Evolutionary conservation across 306 rosid species (phyloP).

Genomic region (Hippophae rhamnoides): DNA sequence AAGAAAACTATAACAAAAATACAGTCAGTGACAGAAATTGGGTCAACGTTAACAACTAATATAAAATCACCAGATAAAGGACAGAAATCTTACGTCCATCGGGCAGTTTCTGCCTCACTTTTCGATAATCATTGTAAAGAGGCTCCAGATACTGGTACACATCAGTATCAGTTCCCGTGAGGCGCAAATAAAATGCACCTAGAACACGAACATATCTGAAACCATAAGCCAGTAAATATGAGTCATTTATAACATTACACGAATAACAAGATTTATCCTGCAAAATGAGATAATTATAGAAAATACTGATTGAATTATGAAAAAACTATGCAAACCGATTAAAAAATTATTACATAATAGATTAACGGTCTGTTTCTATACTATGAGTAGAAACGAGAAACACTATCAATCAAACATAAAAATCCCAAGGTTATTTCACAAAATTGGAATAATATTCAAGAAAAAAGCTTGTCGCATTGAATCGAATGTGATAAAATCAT

Average conservation of each 20-base stretch:
- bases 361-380: too few relatives aligned
- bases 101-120: conserved; percentile 50
- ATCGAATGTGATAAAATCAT: too few relatives aligned
- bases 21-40: not conserved
- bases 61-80: not conserved
- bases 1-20: not conserved
- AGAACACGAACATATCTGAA: conserved; percentile 80
- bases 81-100: conserved; percentile 64
- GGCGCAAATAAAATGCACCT: conserved; percentile 87
- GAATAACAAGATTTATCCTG: not conserved
- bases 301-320: too few relatives aligned
- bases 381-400: too few relatives aligned
- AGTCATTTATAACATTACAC: not conserved
- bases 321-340: too few relatives aligned
- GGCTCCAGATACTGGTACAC: conserved; percentile 88
- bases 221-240: conserved; percentile 10
- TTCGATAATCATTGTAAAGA: conserved; percentile 76
- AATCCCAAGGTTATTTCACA: too few relatives aligned
- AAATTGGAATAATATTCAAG: too few relatives aligned
- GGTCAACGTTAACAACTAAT: not conserved
- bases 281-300: not conserved
- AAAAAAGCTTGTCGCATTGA: too few relatives aligned
- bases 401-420: too few relatives aligned
- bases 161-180: conserved; percentile 79
- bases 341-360: too few relatives aligned